phyloP scores from a whole-genome alignment of 345 rosid species.

The Theobroma cacao region DNA sequence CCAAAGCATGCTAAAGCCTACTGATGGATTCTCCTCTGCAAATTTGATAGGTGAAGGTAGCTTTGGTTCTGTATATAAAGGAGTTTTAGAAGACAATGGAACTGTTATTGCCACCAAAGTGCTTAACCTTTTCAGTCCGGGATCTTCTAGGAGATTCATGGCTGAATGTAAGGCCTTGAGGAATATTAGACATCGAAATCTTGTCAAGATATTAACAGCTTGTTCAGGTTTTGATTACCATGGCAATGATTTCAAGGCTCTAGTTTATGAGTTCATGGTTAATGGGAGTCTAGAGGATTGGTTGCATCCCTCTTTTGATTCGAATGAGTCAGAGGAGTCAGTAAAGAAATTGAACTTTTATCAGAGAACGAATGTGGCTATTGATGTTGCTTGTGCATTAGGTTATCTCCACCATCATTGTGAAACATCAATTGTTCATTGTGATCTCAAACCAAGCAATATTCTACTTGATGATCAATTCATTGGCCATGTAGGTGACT shows the following conservation, averaged over 20 bases:
- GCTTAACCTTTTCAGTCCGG: not conserved
- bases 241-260: constrained; percentile 4
- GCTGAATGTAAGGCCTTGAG: not conserved
- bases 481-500: no score
- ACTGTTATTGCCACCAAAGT: not conserved
- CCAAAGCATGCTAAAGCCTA: not conserved
- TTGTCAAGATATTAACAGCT: not conserved
- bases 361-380: constrained; percentile 2
- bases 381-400: constrained; percentile 13
- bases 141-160: not conserved
- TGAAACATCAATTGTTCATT: no score
- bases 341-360: not conserved
- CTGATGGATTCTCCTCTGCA: not conserved
- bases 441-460: no score
- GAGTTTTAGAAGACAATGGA: not conserved
- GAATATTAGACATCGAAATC: constrained; percentile 1
- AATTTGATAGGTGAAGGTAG: not conserved
- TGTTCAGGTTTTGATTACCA: not conserved
- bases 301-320: not conserved
- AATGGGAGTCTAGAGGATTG: not conserved
- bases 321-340: not conserved
- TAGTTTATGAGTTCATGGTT: not conserved
- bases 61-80: no score
- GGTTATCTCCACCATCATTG: constrained; percentile 22
- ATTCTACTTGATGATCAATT: no score